phyloP scores from a whole-genome alignment of 1,284 basidiomycete species.

The Naganishia liquefaciens region DNA sequence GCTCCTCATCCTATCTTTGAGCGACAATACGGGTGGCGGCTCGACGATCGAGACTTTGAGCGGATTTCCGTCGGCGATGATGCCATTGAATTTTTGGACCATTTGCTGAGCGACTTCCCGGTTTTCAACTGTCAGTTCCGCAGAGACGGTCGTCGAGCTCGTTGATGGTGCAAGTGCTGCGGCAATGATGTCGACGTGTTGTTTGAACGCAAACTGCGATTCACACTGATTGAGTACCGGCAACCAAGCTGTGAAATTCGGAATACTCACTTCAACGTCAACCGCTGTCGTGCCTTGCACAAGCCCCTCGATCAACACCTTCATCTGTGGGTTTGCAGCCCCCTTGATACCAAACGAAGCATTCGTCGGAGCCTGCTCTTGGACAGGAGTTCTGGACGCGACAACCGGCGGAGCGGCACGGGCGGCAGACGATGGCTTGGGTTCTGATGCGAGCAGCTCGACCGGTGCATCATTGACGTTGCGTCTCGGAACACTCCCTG shows the following conservation, averaged over 20 bases:
- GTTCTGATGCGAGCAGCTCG: slow-evolving; percentile 17
- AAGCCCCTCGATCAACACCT: slow-evolving; percentile 73
- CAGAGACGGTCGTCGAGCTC: slow-evolving; percentile 57
- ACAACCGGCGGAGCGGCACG: slow-evolving; percentile 1
- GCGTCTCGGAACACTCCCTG: slow-evolving; percentile 9
- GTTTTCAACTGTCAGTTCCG: slow-evolving; percentile 72
- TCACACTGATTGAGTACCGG: not conserved
- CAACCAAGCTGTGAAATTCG: not conserved
- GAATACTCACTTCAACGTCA: slow-evolving; percentile 68
- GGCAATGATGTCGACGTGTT: slow-evolving; percentile 67
- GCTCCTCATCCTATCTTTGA: slow-evolving; percentile 39
- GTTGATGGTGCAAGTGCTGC: slow-evolving; percentile 56
- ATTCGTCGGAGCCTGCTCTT: slow-evolving; percentile 3
- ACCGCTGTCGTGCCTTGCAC: slow-evolving; percentile 76
- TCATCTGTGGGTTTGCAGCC: slow-evolving; percentile 54
- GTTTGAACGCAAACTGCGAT: slow-evolving; percentile 73
- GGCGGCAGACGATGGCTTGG: not conserved
- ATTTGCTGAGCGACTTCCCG: slow-evolving; percentile 66
- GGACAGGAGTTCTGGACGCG: not conserved
- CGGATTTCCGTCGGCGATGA: slow-evolving; percentile 75
- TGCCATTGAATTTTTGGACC: slow-evolving; percentile 72
- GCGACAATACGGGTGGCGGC: slow-evolving; percentile 39
- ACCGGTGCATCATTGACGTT: slow-evolving; percentile 23
- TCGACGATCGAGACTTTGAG: slow-evolving; percentile 67
- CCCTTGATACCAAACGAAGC: slow-evolving; percentile 26